phyloP scores from a whole-genome alignment of 495 filamentous ascomycete species.

The Neurospora pannonica region DNA sequence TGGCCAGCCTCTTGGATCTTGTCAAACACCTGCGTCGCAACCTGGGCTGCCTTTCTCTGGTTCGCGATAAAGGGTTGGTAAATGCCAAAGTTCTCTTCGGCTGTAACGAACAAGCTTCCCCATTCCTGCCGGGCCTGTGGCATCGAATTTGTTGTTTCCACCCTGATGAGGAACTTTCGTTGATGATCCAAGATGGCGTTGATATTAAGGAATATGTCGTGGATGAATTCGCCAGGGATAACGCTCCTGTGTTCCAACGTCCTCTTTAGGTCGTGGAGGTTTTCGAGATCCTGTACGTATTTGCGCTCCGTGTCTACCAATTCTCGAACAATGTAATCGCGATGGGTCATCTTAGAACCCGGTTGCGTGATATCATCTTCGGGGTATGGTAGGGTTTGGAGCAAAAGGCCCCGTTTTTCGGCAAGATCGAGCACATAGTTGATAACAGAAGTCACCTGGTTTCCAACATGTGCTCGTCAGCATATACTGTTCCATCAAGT shows the following conservation, averaged over 20 bases:
- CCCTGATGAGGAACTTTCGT: slow-evolving; percentile 83
- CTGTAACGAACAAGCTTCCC: slow-evolving; percentile 72
- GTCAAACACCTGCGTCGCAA: slow-evolving; percentile 52
- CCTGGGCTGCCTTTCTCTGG: slow-evolving; percentile 59
- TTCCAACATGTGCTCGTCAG: not conserved
- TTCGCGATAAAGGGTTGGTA: slow-evolving; percentile 98
- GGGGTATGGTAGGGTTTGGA: slow-evolving; percentile 40
- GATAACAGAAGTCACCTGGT: slow-evolving; percentile 56
- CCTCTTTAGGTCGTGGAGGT: slow-evolving; percentile 86
- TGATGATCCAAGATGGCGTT: slow-evolving; percentile 93
- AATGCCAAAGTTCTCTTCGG: slow-evolving; percentile 71
- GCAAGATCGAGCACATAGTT: slow-evolving; percentile 85
- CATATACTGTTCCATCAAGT: not conserved
- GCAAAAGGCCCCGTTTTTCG: slow-evolving; percentile 60
- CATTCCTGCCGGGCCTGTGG: slow-evolving; percentile 75
- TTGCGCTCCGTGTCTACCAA: slow-evolving; percentile 90
- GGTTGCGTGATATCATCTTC: slow-evolving; percentile 36
- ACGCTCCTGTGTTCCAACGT: slow-evolving; percentile 77
- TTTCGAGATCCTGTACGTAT: slow-evolving; percentile 97
- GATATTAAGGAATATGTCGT: slow-evolving; percentile 93
- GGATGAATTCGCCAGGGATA: slow-evolving; percentile 80
- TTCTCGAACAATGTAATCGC: slow-evolving; percentile 82
- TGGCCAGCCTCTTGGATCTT: slow-evolving; percentile 46
- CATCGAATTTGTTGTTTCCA: slow-evolving; percentile 87
- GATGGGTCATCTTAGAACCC: slow-evolving; percentile 57